These are phyloP conservation scores for Paecilomyces sp. DNA, from an alignment of 2,329 filamentous ascomycete species.

Conservation along the genomic window DNA sequence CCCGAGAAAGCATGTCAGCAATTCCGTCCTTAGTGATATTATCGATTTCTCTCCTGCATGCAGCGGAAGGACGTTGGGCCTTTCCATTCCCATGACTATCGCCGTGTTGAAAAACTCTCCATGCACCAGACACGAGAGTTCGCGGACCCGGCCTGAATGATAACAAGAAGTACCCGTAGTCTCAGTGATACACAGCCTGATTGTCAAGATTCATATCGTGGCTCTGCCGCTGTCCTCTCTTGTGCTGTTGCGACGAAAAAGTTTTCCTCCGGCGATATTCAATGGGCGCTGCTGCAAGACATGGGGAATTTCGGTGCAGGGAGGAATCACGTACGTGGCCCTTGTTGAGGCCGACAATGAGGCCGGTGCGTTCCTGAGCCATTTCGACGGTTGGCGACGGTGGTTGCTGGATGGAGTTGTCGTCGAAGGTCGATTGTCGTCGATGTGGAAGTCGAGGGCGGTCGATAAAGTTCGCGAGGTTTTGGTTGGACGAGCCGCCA, in stretches of 20 bases:
- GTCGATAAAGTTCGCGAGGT: conserved; percentile 15
- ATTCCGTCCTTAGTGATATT: background rate
- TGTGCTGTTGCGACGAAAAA: background rate
- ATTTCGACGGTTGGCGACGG: conserved; percentile 37
- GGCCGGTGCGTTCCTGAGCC: conserved; percentile 46
- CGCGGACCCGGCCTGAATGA: background rate
- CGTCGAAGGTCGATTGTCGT: conserved; percentile 14
- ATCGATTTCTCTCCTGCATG: background rate
- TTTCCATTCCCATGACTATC: background rate
- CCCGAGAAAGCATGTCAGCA: conserved; percentile 34
- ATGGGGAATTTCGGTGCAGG: conserved; percentile 7
- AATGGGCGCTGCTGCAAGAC: background rate
- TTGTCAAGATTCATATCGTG: background rate
- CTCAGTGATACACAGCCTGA: background rate
- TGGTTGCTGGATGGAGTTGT: conserved; percentile 25
- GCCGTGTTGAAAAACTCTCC: background rate
- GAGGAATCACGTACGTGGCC: conserved; percentile 54
- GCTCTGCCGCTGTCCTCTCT: background rate
- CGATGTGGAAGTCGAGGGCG: conserved; percentile 16
- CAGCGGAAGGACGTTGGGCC: background rate
- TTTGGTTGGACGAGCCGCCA: conserved; percentile 25
- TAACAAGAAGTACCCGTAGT: background rate
- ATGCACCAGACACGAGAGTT: background rate
- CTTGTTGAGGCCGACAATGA: conserved; percentile 57
- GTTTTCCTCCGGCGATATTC: background rate